These are phyloP conservation scores for Dactylellina haptotyla DNA, from an alignment of 2,329 filamentous ascomycete genomes.

Conservation along the genomic window DNA sequence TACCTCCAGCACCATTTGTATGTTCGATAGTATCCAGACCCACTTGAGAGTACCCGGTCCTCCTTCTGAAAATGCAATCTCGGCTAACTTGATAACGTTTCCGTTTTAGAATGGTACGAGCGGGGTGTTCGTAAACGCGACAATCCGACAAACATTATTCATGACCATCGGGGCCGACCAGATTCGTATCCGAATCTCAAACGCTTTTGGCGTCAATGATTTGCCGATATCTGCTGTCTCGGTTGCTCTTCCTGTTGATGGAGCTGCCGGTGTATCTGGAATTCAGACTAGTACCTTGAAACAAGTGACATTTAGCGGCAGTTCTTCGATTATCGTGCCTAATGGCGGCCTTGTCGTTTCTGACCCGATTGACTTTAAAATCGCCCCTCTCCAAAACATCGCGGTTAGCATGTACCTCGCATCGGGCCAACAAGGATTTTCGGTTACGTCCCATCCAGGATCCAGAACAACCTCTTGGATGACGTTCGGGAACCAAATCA, in stretches of 20 bases:
- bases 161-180: slow-evolving; percentile 68
- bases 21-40: slow-evolving; percentile 56
- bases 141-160: slow-evolving; percentile 73
- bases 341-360: slow-evolving; percentile 70
- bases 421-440: slow-evolving; percentile 68
- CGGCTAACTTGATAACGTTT: not conserved
- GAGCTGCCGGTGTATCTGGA: slow-evolving; percentile 66
- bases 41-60: too few relatives aligned
- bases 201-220: slow-evolving; percentile 71
- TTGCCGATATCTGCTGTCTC: slow-evolving; percentile 71
- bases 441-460: slow-evolving; percentile 73
- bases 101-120: slow-evolving; percentile 59
- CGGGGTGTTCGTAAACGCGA: slow-evolving; percentile 70
- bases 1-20: slow-evolving; percentile 71
- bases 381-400: slow-evolving; percentile 67
- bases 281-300: slow-evolving; percentile 68
- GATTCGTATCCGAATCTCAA: slow-evolving; percentile 72
- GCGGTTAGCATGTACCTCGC: slow-evolving; percentile 70
- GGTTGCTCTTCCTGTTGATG: slow-evolving; percentile 68
- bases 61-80: too few relatives aligned
- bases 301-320: slow-evolving; percentile 70
- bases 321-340: slow-evolving; percentile 66
- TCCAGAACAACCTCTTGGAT: slow-evolving; percentile 72
- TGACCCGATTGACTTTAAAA: slow-evolving; percentile 69
- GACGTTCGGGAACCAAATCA: slow-evolving; percentile 69